Evolutionary conservation across 1,139 yeast species (phyloP).

Genomic region (Yamadazyma triangularis): DNA sequence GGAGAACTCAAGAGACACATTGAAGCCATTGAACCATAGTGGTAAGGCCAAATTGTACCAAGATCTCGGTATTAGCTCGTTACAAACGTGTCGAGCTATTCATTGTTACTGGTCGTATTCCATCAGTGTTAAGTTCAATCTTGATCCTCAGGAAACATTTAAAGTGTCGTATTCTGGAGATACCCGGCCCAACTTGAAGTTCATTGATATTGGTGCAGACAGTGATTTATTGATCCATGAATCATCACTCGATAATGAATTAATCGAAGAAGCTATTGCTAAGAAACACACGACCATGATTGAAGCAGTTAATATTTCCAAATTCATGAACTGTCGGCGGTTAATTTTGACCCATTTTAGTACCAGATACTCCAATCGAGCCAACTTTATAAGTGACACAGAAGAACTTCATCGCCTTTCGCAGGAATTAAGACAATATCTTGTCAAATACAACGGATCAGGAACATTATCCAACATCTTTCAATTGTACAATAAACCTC

Average conservation of each 20-base stretch:
- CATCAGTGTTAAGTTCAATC: conserved; percentile 49
- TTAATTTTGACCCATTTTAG: conserved; percentile 87
- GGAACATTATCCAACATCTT: conserved; percentile 22
- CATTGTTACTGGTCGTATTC: conserved; percentile 89
- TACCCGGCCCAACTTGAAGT: conserved; percentile 70
- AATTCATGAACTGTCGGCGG: conserved; percentile 66
- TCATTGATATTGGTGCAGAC: conserved; percentile 59
- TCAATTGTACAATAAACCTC: conserved; percentile 9
- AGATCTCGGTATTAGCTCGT: conserved; percentile 23
- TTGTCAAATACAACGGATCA: conserved; percentile 15
- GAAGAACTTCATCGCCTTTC: conserved; percentile 20
- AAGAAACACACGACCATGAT: conserved; percentile 89
- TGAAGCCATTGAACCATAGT: conserved; percentile 13
- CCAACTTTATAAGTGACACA: conserved; percentile 31
- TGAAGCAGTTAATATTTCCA: conserved; percentile 74
- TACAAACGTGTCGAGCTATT: conserved; percentile 67
- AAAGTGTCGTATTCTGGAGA: conserved; percentile 91
- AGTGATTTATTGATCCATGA: conserved; percentile 87
- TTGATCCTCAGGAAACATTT: conserved; percentile 35
- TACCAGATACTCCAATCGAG: conserved; percentile 77
- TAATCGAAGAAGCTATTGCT: conserved; percentile 73
- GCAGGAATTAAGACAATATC: conserved; percentile 21
- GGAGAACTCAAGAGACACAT: conserved; percentile 16
- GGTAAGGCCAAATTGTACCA: conserved; percentile 19
- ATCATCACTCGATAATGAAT: conserved; percentile 81